Base-by-base conservation (phyloP, 495 filamentous ascomycete genomes). In the Amniculicola lignicola region DNA sequence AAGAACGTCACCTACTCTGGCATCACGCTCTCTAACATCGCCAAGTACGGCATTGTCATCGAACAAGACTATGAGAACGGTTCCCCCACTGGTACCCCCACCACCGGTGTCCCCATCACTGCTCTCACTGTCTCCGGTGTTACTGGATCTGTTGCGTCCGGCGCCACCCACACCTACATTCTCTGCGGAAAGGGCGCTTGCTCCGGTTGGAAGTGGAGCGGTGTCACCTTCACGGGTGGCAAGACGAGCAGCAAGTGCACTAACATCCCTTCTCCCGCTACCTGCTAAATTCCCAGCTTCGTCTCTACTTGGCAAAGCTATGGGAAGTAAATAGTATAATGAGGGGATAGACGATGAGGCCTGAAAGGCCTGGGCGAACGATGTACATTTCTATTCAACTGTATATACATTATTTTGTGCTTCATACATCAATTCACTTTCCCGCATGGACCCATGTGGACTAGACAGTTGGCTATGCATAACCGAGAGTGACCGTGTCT, bases 21-120 rank as follows among this genome's bases (percentile, higher is more conserved):
- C 59, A 84, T 86, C 69, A 73, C 71, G 10, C 74, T 87, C 3
- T 75, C 73, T 43, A 67, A 70, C 21, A 84, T 85, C 64, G 69
- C 74, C 39, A 75, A 77, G 22, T 82, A 86, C 63, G 84, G 83
- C 42, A 79, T 88, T 42, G 73, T 84, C 54, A 80, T 88, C 39
- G 70, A 87, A 70, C 84, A 88, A 69, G 82, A 86, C 66, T 88
- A 87, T 61, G 68, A 80, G 72, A 83, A 83, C 55, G 83, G 82
- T 29, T 71, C 70, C 59, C 81, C 77, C 2, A 83, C 78, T 22
- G 82, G 82, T n/a, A 79, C 50, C 2, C 78, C 83, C 15, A 84
- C 83, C 2, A 76, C 62, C 36, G 82, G 83, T 18, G 77, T 87
- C 22, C 75, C 79, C 2, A 84, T 87, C 57, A 84, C 79, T 12